Conservation (phyloP, 2,329 filamentous ascomycete genomes). For the Cladophialophora carrionii region DNA sequence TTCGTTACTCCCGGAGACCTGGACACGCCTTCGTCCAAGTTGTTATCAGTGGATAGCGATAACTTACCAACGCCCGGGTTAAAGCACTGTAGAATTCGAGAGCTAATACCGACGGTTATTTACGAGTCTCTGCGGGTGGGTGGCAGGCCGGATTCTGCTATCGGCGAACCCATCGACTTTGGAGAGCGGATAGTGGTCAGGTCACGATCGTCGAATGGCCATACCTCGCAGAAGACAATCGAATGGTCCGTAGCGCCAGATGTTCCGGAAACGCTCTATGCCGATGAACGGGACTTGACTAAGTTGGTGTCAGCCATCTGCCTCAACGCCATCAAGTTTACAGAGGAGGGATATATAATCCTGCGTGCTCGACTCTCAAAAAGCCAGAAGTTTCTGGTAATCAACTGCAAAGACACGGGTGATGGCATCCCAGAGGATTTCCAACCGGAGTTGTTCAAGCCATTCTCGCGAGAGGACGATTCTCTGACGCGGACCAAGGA, state of each 20-base stretch:
- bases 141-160: slow-evolving; percentile 53
- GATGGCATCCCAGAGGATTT: slow-evolving; percentile 70
- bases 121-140: slow-evolving; percentile 55
- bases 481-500: slow-evolving; percentile 69
- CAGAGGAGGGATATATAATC: slow-evolving; percentile 64
- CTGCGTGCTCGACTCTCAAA: slow-evolving; percentile 58
- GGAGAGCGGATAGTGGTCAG: slow-evolving; percentile 54
- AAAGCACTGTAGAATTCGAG: slow-evolving; percentile 51
- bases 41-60: slow-evolving; percentile 30
- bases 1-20: slow-evolving; percentile 23
- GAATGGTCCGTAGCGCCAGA: slow-evolving; percentile 54
- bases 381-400: slow-evolving; percentile 59
- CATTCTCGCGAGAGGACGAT: slow-evolving; percentile 70
- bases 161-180: slow-evolving; percentile 48
- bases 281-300: slow-evolving; percentile 66
- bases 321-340: slow-evolving; percentile 72
- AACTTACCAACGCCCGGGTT: slow-evolving; percentile 44
- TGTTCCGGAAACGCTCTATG: slow-evolving; percentile 52
- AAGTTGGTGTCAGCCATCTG: slow-evolving; percentile 67
- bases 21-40: slow-evolving; percentile 27
- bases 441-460: slow-evolving; percentile 68
- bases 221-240: slow-evolving; percentile 50
- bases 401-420: slow-evolving; percentile 68
- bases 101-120: slow-evolving; percentile 52
- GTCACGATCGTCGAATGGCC: slow-evolving; percentile 50